Percentiles rank a stretch among this genome's conserved stretches.
Evolutionary conservation across 139 green algal genomes (phyloP).

Genomic region (Desmodesmus armatus): DNA sequence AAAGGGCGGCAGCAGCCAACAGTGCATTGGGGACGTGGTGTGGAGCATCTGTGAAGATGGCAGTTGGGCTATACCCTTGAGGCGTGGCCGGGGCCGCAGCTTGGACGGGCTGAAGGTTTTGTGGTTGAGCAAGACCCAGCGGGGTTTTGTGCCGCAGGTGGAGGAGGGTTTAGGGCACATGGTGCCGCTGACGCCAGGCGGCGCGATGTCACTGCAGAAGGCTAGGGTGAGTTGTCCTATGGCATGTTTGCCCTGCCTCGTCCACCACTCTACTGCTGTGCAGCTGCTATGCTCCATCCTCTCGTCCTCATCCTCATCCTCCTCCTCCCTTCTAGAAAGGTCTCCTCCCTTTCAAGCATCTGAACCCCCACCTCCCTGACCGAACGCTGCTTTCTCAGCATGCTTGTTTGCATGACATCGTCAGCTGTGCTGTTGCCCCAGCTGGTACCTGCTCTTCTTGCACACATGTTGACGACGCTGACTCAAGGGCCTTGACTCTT

Average conservation of each 20-base stretch:
- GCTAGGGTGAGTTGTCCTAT: conserved; percentile 4
- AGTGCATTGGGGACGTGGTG: background rate
- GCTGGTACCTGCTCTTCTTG: too few relatives aligned
- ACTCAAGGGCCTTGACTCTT: too few relatives aligned
- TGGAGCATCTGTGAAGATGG: conserved; percentile 25
- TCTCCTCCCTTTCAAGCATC: too few relatives aligned
- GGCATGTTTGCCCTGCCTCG: background rate
- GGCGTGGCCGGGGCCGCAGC: background rate
- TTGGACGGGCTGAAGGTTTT: background rate
- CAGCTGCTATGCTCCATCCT: too few relatives aligned
- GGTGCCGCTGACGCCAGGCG: conserved; percentile 9
- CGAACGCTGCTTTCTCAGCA: too few relatives aligned
- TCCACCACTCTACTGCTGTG: too few relatives aligned
- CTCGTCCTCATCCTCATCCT: too few relatives aligned
- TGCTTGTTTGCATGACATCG: too few relatives aligned
- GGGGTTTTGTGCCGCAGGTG: background rate
- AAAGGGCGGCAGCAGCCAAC: background rate
- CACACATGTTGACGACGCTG: too few relatives aligned
- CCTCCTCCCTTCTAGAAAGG: too few relatives aligned
- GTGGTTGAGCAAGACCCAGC: conserved; percentile 1
- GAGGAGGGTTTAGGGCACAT: conserved; percentile 1
- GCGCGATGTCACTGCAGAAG: conserved; percentile 2
- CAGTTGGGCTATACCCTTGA: conserved; percentile 42
- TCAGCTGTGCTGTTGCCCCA: too few relatives aligned
- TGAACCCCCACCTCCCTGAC: too few relatives aligned